phyloP scores from a whole-genome alignment of 495 filamentous ascomycete species.

The Neurospora terricola region DNA sequence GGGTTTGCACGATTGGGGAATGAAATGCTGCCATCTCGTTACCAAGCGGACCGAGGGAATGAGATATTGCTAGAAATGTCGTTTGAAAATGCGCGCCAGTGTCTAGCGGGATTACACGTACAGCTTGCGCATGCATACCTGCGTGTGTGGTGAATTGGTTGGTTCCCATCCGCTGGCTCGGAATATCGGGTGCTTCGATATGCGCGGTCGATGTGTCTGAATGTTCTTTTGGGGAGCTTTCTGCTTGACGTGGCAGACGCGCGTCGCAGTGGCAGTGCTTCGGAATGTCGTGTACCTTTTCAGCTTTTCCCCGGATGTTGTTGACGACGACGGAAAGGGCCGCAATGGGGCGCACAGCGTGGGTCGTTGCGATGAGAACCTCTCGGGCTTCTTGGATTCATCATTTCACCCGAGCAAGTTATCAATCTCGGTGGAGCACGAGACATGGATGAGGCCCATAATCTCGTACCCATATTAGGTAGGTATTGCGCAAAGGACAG shows the following conservation, averaged over 20 bases:
- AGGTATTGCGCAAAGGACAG: not conserved
- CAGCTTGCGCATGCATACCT: not conserved
- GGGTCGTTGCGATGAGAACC: not conserved
- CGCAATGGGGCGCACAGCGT: not conserved
- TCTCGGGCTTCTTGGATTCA: not conserved
- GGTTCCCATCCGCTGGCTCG: not conserved
- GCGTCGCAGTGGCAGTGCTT: not conserved
- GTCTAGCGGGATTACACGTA: not conserved
- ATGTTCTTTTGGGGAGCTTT: not conserved
- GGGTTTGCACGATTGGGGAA: not conserved
- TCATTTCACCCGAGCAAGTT: not conserved
- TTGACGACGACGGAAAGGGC: not conserved
- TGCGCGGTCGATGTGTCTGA: not conserved
- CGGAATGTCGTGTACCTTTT: not conserved
- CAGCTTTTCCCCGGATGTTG: not conserved
- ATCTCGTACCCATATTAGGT: not conserved
- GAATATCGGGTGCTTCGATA: not conserved
- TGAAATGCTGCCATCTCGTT: not conserved
- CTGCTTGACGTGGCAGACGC: not conserved
- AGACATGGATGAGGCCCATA: not conserved
- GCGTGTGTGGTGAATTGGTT: not conserved
- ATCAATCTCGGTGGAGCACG: not conserved
- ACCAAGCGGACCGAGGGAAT: not conserved
- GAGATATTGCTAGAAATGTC: not conserved
- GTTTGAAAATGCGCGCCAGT: not conserved